Percentiles rank a stretch among this genome's conserved stretches.
Conservation (phyloP, 1,284 basidiomycete genomes). For the Sporisorium sorghi region DNA sequence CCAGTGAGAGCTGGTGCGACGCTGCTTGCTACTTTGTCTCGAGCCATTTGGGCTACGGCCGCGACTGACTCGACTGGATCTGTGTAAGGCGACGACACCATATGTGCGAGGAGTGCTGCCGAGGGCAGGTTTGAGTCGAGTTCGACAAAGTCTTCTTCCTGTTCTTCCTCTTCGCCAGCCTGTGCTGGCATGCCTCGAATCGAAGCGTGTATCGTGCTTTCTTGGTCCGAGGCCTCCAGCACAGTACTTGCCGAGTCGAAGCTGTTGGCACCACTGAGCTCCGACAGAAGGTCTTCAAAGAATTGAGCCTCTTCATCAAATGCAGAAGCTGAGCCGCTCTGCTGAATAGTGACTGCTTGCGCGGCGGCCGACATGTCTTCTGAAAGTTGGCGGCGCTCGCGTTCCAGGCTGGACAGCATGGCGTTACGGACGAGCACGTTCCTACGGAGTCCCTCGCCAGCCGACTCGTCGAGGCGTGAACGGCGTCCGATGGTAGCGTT, state of each 20-base stretch:
- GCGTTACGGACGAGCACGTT: conserved; percentile 52
- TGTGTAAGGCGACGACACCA: not conserved
- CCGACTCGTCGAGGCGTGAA: conserved; percentile 45
- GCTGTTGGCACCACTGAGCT: conserved; percentile 32
- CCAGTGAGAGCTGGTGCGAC: conserved; percentile 6
- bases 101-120: not conserved
- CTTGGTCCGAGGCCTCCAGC: not conserved
- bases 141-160: conserved; percentile 33
- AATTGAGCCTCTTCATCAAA: conserved; percentile 44
- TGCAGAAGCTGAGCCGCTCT: not conserved
- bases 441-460: conserved; percentile 50
- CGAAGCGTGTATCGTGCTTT: not conserved
- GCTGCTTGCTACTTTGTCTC: not conserved
- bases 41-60: not conserved
- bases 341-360: not conserved
- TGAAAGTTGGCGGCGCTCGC: conserved; percentile 34
- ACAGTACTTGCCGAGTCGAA: not conserved
- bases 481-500: conserved; percentile 25
- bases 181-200: not conserved
- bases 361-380: not conserved
- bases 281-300: conserved; percentile 46
- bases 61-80: not conserved
- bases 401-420: conserved; percentile 53
- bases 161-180: conserved; percentile 4
- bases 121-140: conserved; percentile 18